Conservation (phyloP, 305 asterid species). For the Fraxinus albicans region DNA sequence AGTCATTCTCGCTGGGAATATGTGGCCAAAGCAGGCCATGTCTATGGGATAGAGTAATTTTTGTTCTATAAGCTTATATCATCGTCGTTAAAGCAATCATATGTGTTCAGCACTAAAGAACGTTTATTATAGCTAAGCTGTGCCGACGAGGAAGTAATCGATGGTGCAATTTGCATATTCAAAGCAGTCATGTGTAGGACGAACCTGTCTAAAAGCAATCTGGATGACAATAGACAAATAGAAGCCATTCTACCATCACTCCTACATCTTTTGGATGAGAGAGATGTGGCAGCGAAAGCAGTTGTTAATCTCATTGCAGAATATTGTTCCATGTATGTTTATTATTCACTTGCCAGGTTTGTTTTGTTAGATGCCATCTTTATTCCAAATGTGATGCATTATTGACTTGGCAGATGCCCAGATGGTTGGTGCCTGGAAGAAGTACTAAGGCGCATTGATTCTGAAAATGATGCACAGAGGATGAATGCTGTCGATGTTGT, state of each 20-base stretch:
- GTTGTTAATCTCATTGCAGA: conserved; percentile 79
- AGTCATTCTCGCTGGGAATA: not conserved
- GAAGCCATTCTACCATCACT: conserved; percentile 60
- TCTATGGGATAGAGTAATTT: not conserved
- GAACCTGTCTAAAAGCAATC: conserved; percentile 42
- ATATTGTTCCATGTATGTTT: conserved; percentile 67
- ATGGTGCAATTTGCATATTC: conserved; percentile 64
- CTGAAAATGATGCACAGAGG: conserved; percentile 58
- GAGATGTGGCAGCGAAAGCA: conserved; percentile 85
- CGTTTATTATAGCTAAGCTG: conserved; percentile 60
- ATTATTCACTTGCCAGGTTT: conserved; percentile 2
- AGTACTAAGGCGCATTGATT: conserved; percentile 55
- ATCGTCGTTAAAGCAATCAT: conserved; percentile 17
- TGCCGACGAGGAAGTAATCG: conserved; percentile 70
- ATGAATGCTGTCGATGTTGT: conserved; percentile 78
- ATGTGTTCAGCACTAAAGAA: conserved; percentile 21
- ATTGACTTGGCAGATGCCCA: conserved; percentile 58
- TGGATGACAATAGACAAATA: conserved; percentile 49
- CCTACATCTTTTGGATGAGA: conserved; percentile 75
- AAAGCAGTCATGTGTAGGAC: conserved; percentile 71
- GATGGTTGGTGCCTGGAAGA: conserved; percentile 57
- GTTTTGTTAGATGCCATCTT: conserved; percentile 17
- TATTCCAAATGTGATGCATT: conserved; percentile 23
- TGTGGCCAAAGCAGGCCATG: not conserved
- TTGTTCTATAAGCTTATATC: not conserved